Conservation (phyloP, 768 basidiomycete species). For the Leccinum arenicola region DNA sequence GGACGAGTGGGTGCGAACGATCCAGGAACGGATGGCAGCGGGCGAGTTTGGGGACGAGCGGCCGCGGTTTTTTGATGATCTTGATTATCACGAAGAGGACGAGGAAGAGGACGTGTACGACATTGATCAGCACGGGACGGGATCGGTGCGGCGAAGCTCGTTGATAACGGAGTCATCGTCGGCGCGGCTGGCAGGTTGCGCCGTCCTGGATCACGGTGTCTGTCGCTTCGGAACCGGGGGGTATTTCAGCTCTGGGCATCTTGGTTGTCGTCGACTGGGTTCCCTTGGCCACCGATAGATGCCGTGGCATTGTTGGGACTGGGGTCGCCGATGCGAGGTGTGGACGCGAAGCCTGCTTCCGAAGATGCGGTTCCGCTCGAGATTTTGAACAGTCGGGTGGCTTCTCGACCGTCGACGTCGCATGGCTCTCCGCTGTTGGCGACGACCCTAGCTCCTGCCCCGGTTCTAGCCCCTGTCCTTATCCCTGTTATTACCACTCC, state of each 20-base stretch:
- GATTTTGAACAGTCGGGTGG: constrained; percentile 59
- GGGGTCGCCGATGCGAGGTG: constrained; percentile 32
- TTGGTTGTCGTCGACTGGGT: constrained; percentile 18
- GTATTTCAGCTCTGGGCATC: constrained; percentile 20
- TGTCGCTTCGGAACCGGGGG: constrained; percentile 18
- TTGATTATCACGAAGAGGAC: no score
- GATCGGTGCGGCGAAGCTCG: constrained; percentile 15
- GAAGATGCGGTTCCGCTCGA: constrained; percentile 68
- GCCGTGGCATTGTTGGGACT: background rate
- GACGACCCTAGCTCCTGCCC: no score
- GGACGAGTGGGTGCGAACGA: no score
- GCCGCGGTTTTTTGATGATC: no score
- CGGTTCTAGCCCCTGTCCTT: no score
- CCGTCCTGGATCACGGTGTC: constrained; percentile 22
- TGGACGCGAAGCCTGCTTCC: constrained; percentile 46
- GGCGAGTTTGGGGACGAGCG: no score
- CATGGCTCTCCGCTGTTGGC: no score
- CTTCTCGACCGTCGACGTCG: constrained; percentile 36
- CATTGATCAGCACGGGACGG: constrained; percentile 34
- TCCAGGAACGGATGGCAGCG: no score
- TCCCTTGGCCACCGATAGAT: constrained; percentile 17
- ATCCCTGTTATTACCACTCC: no score
- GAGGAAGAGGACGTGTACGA: constrained; percentile 24
- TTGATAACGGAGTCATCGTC: background rate
- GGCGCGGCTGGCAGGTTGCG: background rate